Conservation (phyloP, 2,329 filamentous ascomycete species). For the Colletotrichum cuscutae region DNA sequence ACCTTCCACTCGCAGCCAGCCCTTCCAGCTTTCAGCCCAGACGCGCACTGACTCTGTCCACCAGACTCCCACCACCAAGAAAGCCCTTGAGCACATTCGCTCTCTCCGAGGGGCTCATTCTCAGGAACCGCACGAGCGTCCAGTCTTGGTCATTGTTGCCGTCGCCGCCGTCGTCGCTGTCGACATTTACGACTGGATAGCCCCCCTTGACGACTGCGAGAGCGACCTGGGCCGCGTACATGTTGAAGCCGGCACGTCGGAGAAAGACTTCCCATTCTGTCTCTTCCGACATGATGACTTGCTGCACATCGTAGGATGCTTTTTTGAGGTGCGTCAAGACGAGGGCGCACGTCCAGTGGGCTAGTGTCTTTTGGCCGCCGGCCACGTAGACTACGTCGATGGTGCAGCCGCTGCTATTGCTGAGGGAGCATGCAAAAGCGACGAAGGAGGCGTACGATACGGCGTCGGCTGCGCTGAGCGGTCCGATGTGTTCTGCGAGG, state of each 20-base stretch:
- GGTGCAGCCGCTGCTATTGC: constrained; percentile 37
- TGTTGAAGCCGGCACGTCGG: constrained; percentile 48
- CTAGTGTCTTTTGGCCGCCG: constrained; percentile 60
- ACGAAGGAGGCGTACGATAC: constrained; percentile 60
- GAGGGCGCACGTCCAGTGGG: constrained; percentile 64
- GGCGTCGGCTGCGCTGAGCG: constrained; percentile 52
- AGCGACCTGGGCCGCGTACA: constrained; percentile 48
- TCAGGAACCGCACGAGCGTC: constrained; percentile 45
- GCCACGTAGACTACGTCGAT: constrained; percentile 58
- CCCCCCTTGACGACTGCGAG: constrained; percentile 40
- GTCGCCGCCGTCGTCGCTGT: not conserved
- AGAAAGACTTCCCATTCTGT: constrained; percentile 52
- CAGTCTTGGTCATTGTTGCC: constrained; percentile 24
- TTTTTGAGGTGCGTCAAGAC: constrained; percentile 57
- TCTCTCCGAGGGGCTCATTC: constrained; percentile 42
- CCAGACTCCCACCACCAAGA: constrained; percentile 38
- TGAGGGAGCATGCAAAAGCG: constrained; percentile 56
- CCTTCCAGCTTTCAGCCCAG: not conserved
- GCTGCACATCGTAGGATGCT: constrained; percentile 39
- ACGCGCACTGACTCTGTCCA: constrained; percentile 22
- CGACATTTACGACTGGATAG: constrained; percentile 19
- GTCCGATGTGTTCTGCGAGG: constrained; percentile 52
- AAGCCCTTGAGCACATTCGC: constrained; percentile 39
- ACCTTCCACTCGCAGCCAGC: not conserved
- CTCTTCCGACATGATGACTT: constrained; percentile 50